Percentiles rank a stretch among this genome's conserved stretches.
Conservation (phyloP, 1,139 yeast species). For the Suhomyces maxii region DNA sequence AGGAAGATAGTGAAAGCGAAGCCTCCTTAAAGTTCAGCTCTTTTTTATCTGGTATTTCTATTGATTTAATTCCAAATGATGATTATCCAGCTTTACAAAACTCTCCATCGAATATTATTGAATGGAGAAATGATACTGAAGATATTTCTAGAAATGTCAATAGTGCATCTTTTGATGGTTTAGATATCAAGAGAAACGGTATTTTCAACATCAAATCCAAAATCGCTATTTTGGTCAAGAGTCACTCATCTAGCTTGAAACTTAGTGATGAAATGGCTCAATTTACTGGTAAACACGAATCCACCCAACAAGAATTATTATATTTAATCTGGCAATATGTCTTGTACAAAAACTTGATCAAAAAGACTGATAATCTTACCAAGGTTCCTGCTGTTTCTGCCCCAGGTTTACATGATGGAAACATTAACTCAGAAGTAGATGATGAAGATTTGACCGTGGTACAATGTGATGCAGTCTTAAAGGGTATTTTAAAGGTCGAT, state of each 20-base stretch:
- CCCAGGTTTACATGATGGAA: slow-evolving; percentile 12
- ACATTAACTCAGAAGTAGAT: slow-evolving; percentile 19
- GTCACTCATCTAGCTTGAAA: slow-evolving; percentile 60
- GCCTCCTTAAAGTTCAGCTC: slow-evolving; percentile 60
- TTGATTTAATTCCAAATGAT: slow-evolving; percentile 60
- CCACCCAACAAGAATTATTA: slow-evolving; percentile 84
- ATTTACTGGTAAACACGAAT: slow-evolving; percentile 72
- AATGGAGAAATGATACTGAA: slow-evolving; percentile 38
- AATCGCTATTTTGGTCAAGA: slow-evolving; percentile 79
- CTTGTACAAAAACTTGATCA: slow-evolving; percentile 67
- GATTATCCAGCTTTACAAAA: slow-evolving; percentile 40
- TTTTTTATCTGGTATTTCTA: slow-evolving; percentile 78
- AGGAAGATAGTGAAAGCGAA: slow-evolving; percentile 27
- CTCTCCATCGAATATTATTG: slow-evolving; percentile 37
- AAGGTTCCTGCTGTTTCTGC: slow-evolving; percentile 43
- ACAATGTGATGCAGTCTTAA: slow-evolving; percentile 68
- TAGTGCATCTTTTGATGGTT: slow-evolving; percentile 64
- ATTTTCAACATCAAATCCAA: slow-evolving; percentile 62
- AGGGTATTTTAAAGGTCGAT: slow-evolving; percentile 53
- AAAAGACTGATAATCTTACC: slow-evolving; percentile 33
- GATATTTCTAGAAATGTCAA: slow-evolving; percentile 14
- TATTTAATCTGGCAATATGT: slow-evolving; percentile 88
- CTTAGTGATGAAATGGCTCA: slow-evolving; percentile 64
- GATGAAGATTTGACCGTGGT: slow-evolving; percentile 46
- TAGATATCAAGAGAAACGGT: slow-evolving; percentile 84